Percentiles rank a stretch among this genome's conserved stretches.
phyloP scores from a whole-genome alignment of 176 grass and related monocot genomes.

The Aegilops speltoides region DNA sequence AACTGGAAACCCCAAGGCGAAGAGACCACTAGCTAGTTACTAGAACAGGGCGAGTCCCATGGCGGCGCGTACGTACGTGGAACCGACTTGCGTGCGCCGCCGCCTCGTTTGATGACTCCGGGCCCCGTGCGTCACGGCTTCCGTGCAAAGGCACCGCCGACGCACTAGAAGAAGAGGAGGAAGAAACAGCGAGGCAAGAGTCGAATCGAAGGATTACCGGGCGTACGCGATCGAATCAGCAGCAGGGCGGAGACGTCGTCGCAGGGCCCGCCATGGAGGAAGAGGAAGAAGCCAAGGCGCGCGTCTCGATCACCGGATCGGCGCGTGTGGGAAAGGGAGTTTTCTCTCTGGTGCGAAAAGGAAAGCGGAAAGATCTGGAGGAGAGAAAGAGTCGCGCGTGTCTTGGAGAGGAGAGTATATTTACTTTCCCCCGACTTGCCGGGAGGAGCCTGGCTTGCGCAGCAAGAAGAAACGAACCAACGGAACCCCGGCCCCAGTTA shows the following conservation, averaged over 20 bases:
- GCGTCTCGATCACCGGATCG: neutral
- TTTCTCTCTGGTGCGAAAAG: neutral
- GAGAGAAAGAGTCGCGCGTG: neutral
- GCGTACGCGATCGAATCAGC: neutral
- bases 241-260: conserved; percentile 1
- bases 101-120: neutral
- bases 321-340: neutral
- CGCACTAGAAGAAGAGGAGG: neutral
- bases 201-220: neutral
- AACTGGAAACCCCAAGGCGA: neutral
- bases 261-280: neutral
- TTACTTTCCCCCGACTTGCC: conserved; percentile 4
- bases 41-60: neutral
- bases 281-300: neutral
- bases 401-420: neutral
- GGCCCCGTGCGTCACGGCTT: neutral
- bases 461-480: conserved; percentile 7
- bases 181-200: neutral
- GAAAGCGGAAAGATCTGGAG: neutral
- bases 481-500: neutral
- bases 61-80: neutral
- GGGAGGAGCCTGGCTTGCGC: conserved; percentile 23
- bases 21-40: neutral
- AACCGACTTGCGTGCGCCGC: neutral
- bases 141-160: neutral